Conservation (phyloP, 225 moss, liverwort and hornwort genomes). For the Asterella californica region DNA sequence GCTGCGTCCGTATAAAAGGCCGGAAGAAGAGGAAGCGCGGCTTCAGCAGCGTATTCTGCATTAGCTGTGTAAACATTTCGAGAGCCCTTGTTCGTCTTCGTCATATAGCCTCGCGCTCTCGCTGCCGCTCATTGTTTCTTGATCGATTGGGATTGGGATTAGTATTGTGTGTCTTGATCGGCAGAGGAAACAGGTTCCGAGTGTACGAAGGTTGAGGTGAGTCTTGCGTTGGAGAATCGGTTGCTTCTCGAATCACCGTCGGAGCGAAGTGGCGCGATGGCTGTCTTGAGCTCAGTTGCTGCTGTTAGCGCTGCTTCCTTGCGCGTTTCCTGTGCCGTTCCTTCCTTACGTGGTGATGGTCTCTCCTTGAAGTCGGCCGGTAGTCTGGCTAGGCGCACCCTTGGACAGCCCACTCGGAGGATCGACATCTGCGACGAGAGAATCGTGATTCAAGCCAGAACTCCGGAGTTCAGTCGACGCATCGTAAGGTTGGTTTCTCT, state of each 20-base stretch:
- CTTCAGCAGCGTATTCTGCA: neutral
- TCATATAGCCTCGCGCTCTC: neutral
- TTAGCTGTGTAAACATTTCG: neutral
- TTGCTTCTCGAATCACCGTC: neutral
- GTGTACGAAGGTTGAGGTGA: neutral
- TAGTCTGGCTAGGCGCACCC: conserved; percentile 3
- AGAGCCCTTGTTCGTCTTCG: neutral
- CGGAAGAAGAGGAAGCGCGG: neutral
- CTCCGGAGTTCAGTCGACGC: conserved; percentile 21
- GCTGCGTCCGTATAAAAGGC: neutral
- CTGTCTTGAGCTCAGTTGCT: conserved; percentile 16
- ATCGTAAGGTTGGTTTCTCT: conserved; percentile 6
- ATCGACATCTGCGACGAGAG: neutral
- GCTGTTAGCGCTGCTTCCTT: conserved; percentile 11
- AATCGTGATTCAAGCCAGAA: conserved; percentile 3
- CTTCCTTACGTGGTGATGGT: neutral
- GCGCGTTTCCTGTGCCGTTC: neutral
- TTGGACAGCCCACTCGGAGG: neutral
- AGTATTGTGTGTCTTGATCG: neutral
- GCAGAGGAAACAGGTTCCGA: neutral
- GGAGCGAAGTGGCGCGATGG: conserved; percentile 2
- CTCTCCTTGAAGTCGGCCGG: neutral
- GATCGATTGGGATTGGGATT: neutral
- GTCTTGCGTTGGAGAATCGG: neutral
- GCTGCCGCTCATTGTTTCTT: neutral